These are phyloP conservation scores for Potentilla sterilis DNA, from an alignment of 306 rosid genomes.

Conservation along the genomic window DNA sequence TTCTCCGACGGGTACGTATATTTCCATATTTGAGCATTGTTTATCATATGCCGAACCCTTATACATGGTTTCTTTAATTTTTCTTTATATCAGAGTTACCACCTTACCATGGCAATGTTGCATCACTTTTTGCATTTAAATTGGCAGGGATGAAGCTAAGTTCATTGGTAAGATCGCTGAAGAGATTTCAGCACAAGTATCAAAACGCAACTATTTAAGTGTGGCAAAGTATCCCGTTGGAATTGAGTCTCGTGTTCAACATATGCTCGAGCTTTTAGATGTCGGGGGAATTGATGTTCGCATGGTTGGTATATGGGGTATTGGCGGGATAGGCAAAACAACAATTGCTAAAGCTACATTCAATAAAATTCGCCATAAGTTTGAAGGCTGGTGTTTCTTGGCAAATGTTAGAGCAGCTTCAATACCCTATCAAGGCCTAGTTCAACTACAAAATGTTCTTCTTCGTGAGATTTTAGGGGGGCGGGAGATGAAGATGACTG, in stretches of 20 bases:
- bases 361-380: not conserved
- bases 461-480: not conserved
- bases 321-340: not conserved
- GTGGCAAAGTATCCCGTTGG: not conserved
- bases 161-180: not conserved
- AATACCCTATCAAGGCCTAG: not conserved
- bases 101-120: no score
- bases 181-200: not conserved
- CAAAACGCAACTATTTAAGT: not conserved
- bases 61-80: no score
- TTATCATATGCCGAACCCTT: not conserved
- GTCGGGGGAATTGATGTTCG: not conserved
- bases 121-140: not conserved
- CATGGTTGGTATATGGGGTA: slow-evolving; percentile 6
- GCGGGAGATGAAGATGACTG: not conserved
- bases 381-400: not conserved
- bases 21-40: not conserved
- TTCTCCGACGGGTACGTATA: not conserved
- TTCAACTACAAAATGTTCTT: not conserved
- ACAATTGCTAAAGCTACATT: not conserved
- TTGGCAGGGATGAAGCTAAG: not conserved
- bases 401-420: not conserved
- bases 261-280: not conserved
- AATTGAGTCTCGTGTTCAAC: not conserved
- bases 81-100: no score